Conservation (phyloP, 495 filamentous ascomycete genomes). For the Penicillium cataractarum region DNA sequence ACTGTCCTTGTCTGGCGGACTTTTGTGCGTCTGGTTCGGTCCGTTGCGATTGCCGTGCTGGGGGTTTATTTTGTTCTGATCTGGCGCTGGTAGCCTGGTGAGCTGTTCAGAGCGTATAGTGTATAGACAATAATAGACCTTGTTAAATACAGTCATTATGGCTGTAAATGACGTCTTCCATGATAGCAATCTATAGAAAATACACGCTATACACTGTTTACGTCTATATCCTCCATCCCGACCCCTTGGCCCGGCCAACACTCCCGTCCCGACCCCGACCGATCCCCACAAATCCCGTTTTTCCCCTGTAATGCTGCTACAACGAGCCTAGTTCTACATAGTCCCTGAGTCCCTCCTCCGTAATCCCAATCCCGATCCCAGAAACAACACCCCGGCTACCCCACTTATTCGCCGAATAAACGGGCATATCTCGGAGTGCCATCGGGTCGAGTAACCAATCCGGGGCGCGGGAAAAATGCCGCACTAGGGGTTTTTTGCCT, state of each 20-base stretch:
- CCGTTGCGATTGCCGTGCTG: constrained; percentile 50
- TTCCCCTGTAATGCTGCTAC: neutral
- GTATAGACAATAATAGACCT: constrained; percentile 18
- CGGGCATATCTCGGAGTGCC: constrained; percentile 20
- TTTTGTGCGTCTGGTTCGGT: constrained; percentile 34
- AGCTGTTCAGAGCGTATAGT: constrained; percentile 24
- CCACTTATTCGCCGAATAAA: constrained; percentile 19
- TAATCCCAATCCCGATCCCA: neutral
- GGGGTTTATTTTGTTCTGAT: constrained; percentile 56
- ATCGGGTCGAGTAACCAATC: constrained; percentile 27
- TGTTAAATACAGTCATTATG: neutral
- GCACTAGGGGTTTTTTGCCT: constrained; percentile 4
- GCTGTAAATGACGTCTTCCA: neutral
- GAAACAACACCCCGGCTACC: neutral
- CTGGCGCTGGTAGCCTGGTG: constrained; percentile 49
- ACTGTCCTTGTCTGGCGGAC: constrained; percentile 25
- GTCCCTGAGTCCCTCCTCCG: neutral
- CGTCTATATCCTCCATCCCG: too few relatives aligned
- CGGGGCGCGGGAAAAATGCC: constrained; percentile 25
- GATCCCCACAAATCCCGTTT: neutral
- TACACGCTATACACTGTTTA: too few relatives aligned
- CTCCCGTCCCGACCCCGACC: neutral
- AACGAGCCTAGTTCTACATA: neutral
- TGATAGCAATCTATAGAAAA: too few relatives aligned
- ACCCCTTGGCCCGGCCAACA: too few relatives aligned